A percentile compares a stretch with the other conserved stretches of the same genome.
Conservation (phyloP, 1,139 yeast species). For the Candida sp. region DNA sequence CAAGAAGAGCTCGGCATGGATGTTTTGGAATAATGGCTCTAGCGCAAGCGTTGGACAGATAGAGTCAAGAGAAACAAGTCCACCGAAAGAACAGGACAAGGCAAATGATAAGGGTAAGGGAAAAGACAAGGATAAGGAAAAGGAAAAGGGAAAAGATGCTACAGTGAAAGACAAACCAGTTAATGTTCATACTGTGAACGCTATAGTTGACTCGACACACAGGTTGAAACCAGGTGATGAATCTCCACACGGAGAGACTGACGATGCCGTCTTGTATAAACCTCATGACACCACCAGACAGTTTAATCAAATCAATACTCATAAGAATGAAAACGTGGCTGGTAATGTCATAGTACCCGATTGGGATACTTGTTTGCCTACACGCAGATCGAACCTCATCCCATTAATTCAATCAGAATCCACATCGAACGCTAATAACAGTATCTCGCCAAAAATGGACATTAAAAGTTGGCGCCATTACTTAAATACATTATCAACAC, state of each 20-base stretch:
- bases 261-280: slow-evolving; percentile 46
- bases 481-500: slow-evolving; percentile 31
- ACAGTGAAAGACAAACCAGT: slow-evolving; percentile 8
- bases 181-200: slow-evolving; percentile 21
- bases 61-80: neutral
- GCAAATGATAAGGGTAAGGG: slow-evolving; percentile 7
- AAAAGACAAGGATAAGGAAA: slow-evolving; percentile 9
- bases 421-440: slow-evolving; percentile 22
- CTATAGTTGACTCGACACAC: slow-evolving; percentile 30
- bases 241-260: slow-evolving; percentile 12
- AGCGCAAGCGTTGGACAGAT: neutral
- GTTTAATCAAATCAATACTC: slow-evolving; percentile 43
- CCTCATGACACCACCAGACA: slow-evolving; percentile 43
- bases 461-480: slow-evolving; percentile 36
- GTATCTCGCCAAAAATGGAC: slow-evolving; percentile 19
- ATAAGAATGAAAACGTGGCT: slow-evolving; percentile 40
- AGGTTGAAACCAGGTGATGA: slow-evolving; percentile 28
- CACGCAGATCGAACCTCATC: neutral
- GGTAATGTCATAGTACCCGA: slow-evolving; percentile 44
- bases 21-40: slow-evolving; percentile 28
- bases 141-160: slow-evolving; percentile 3
- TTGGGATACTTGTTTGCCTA: slow-evolving; percentile 40
- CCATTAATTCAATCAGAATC: slow-evolving; percentile 1
- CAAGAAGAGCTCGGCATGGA: slow-evolving; percentile 31
- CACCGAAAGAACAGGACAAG: slow-evolving; percentile 7